These are phyloP conservation scores for Diaporthe longicolla DNA, from an alignment of 2,329 filamentous ascomycete genomes.

Conservation along the genomic window DNA sequence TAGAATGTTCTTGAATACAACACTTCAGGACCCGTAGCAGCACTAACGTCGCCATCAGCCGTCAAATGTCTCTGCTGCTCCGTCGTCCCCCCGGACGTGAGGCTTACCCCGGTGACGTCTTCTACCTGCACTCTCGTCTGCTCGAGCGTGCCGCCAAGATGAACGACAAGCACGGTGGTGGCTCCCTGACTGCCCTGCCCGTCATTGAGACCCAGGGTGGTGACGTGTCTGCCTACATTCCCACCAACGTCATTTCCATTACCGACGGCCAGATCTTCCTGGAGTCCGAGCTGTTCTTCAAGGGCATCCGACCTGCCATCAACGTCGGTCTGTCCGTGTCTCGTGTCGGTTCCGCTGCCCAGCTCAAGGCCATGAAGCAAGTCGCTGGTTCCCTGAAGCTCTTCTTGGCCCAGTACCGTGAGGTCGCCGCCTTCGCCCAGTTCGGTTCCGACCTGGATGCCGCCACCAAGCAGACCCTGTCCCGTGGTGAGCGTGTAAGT, in stretches of 20 bases:
- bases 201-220: conserved; percentile 99
- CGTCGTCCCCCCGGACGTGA: conserved; percentile 99
- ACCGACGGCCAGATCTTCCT: conserved; percentile 99
- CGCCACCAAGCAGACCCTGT: conserved; percentile 97
- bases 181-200: conserved; percentile 96
- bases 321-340: conserved; percentile 99
- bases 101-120: conserved; percentile 98
- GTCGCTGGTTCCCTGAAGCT: conserved; percentile 99
- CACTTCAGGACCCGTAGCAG: too few relatives aligned
- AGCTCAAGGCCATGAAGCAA: conserved; percentile 99
- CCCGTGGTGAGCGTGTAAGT: conserved; percentile 96
- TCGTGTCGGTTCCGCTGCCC: conserved; percentile 98
- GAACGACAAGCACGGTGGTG: conserved; percentile 94
- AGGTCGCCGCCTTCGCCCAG: conserved; percentile 99
- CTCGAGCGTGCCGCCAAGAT: conserved; percentile 99
- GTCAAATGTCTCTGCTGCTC: conserved; percentile 98
- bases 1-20: too few relatives aligned
- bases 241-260: conserved; percentile 99
- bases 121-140: conserved; percentile 99
- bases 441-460: conserved; percentile 99
- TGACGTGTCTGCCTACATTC: conserved; percentile 99
- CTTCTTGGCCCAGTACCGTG: conserved; percentile 99
- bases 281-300: conserved; percentile 99
- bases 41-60: conserved; percentile 52
- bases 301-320: conserved; percentile 99